Evolutionary conservation across 768 basidiomycete species (phyloP).

Genomic region (Mycena chlorophos): DNA sequence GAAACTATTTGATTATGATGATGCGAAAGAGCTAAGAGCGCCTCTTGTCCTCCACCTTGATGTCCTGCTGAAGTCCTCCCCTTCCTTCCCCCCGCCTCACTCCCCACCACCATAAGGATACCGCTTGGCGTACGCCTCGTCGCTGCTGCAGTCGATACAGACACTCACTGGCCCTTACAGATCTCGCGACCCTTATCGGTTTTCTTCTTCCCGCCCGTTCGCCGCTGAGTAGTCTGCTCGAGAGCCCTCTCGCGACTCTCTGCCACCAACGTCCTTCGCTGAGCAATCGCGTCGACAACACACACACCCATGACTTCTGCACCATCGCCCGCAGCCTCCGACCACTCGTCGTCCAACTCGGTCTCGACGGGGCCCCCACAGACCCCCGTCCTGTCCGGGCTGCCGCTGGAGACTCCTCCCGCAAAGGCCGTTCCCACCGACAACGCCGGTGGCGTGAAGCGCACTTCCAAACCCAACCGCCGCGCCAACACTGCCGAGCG

Average conservation of each 20-base stretch:
- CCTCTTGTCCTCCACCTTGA: slow-evolving; percentile 2
- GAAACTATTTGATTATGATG: background rate
- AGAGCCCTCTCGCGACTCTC: slow-evolving; percentile 67
- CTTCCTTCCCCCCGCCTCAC: slow-evolving; percentile 34
- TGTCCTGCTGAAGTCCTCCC: slow-evolving; percentile 9
- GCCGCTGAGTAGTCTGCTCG: slow-evolving; percentile 54
- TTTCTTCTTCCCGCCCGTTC: slow-evolving; percentile 53
- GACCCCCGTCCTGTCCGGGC: slow-evolving; percentile 16
- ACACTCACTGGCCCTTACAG: slow-evolving; percentile 45
- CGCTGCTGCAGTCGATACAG: slow-evolving; percentile 19
- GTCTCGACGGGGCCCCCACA: slow-evolving; percentile 20
- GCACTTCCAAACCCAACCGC: slow-evolving; percentile 80
- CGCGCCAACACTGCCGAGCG: slow-evolving; percentile 88
- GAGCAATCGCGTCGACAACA: slow-evolving; percentile 43
- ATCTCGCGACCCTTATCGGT: slow-evolving; percentile 96
- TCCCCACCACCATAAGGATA: slow-evolving; percentile 51
- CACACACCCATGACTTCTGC: slow-evolving; percentile 18
- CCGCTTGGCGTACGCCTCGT: slow-evolving; percentile 45
- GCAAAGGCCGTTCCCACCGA: slow-evolving; percentile 16
- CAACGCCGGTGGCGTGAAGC: slow-evolving; percentile 32
- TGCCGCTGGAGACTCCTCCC: slow-evolving; percentile 10
- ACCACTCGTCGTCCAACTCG: slow-evolving; percentile 21
- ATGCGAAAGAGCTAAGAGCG: slow-evolving; percentile 1
- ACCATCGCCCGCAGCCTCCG: slow-evolving; percentile 20
- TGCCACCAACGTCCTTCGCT: slow-evolving; percentile 37